These are phyloP conservation scores for Aspergillus sp. DNA, from an alignment of 2,329 filamentous ascomycete genomes.

Conservation along the genomic window DNA sequence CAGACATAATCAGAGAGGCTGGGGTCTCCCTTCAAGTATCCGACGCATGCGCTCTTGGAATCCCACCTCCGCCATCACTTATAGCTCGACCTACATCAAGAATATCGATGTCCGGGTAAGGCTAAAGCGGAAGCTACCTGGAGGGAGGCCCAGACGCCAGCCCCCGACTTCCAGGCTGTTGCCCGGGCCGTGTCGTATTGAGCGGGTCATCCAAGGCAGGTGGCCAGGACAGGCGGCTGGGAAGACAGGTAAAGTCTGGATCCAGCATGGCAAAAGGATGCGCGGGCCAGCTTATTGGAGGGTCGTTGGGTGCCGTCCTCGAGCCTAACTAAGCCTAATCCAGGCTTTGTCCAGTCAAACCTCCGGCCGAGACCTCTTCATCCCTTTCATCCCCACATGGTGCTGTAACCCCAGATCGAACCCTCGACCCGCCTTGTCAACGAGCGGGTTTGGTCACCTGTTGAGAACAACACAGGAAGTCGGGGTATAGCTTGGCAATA, in stretches of 20 bases:
- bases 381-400: constrained; percentile 5
- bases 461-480: not conserved
- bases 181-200: not conserved
- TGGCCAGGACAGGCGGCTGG: not conserved
- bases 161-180: not conserved
- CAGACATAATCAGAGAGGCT: not conserved
- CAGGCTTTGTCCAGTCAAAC: not conserved
- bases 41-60: not conserved
- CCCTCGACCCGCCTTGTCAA: not conserved
- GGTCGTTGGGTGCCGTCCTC: not conserved
- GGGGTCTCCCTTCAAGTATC: too few species aligned
- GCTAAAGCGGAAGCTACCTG: not conserved
- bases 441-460: not conserved
- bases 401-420: constrained; percentile 6
- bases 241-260: not conserved
- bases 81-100: not conserved
- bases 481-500: not conserved
- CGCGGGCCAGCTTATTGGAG: not conserved
- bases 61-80: not conserved
- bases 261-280: constrained; percentile 1
- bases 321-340: constrained; percentile 7
- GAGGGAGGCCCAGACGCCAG: not conserved
- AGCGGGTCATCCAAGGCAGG: not conserved
- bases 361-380: not conserved
- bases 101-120: not conserved